Conservation (phyloP, 768 basidiomycete species). For the Suillus subluteus region DNA sequence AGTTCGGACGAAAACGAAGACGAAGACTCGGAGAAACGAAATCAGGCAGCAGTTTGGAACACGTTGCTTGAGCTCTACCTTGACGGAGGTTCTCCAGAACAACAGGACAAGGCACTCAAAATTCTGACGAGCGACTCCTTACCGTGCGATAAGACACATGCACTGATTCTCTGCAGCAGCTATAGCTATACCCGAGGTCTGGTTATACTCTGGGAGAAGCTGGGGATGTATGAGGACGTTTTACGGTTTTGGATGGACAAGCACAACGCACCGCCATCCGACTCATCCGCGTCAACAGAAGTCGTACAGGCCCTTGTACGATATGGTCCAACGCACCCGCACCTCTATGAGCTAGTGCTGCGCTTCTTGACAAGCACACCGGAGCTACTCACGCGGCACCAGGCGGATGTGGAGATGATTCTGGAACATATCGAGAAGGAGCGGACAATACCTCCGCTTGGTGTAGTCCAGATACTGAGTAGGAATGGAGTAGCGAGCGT, state of each 20-base stretch:
- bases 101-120: conserved; percentile 66
- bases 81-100: conserved; percentile 34
- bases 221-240: conserved; percentile 97
- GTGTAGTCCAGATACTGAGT: conserved; percentile 85
- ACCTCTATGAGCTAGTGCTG: conserved; percentile 86
- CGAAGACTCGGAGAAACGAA: conserved; percentile 56
- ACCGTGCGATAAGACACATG: conserved; percentile 90
- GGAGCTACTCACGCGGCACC: conserved; percentile 71
- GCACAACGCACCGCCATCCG: conserved; percentile 46
- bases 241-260: conserved; percentile 91
- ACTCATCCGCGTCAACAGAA: conserved; percentile 36
- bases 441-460: conserved; percentile 85
- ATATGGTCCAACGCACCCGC: conserved; percentile 74
- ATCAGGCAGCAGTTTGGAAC: conserved; percentile 92
- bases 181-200: conserved; percentile 81
- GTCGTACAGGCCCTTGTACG: conserved; percentile 74
- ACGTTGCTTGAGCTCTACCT: conserved; percentile 94
- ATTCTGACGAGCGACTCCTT: conserved; percentile 62
- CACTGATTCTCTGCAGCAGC: conserved; percentile 92
- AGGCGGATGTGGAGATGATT: conserved; percentile 68
- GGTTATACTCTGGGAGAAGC: conserved; percentile 88
- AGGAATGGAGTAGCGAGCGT: conserved; percentile 90
- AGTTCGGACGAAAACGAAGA: conserved; percentile 46
- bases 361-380: conserved; percentile 87
- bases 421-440: conserved; percentile 81